A percentile compares a stretch with the other conserved stretches of the same genome.
Conservation (phyloP, 2,329 filamentous ascomycete genomes). For the Stagonosporopsis cucurbitacearum region DNA sequence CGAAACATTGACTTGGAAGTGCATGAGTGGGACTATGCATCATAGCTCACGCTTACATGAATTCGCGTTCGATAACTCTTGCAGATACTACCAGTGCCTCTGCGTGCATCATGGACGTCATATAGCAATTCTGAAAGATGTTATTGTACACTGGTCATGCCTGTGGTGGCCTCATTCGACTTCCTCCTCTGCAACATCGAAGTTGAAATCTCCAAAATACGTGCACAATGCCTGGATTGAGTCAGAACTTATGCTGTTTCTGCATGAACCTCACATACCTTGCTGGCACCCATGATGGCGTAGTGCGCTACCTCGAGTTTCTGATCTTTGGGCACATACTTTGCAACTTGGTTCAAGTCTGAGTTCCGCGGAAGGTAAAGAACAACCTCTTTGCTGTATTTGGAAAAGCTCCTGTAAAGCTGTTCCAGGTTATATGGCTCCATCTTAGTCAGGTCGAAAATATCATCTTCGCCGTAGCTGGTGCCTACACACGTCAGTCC, state of each 20-base stretch:
- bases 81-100: background rate
- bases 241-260: slow-evolving; percentile 9
- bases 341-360: slow-evolving; percentile 48
- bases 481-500: slow-evolving; percentile 56
- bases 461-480: slow-evolving; percentile 66
- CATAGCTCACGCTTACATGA: too few species aligned
- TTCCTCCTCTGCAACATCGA: slow-evolving; percentile 33
- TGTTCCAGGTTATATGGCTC: slow-evolving; percentile 74
- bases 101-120: background rate
- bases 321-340: slow-evolving; percentile 40
- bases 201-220: slow-evolving; percentile 62
- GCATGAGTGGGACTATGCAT: too few species aligned
- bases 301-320: slow-evolving; percentile 68
- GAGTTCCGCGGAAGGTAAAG: slow-evolving; percentile 77
- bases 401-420: slow-evolving; percentile 50
- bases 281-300: slow-evolving; percentile 88
- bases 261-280: slow-evolving; percentile 57
- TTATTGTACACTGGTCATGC: background rate
- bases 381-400: slow-evolving; percentile 61
- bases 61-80: background rate
- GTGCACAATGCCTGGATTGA: slow-evolving; percentile 60
- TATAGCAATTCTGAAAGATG: background rate
- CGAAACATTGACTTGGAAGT: background rate
- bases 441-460: slow-evolving; percentile 88
- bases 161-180: background rate